Evolutionary conservation across 1,139 yeast genomes (phyloP), one percentile per base, ranked within the genome.

Genomic region (Candida tetrigidarum): DNA sequence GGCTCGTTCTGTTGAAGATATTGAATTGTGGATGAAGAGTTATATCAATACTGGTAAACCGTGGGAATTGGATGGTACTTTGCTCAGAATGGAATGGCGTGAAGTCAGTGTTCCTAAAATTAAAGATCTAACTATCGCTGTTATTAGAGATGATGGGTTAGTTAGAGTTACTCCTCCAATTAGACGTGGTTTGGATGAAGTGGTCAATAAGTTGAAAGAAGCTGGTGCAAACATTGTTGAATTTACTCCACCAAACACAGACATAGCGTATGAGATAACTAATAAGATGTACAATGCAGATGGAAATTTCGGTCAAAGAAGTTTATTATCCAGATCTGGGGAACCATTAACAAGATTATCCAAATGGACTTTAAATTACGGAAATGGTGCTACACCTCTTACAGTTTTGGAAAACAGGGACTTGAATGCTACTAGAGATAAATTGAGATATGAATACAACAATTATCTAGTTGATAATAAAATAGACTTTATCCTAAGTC

Each of bases 401-500:
- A 59, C 71, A 16, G 71, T 71, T 11, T 57, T 67, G 4, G 84
- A 80, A 55, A 74, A 76, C 57, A 71, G 84, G 53, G 60, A 69
- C 42, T 70, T 81, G 54, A 78, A 78, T 52, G 50, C 58, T 23
- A 63, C 63, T 39, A 76, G 89, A 62, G 89, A 84, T 56, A 50
- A 55, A 11, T 68, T 83, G 56, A 80, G 84, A 64, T 76, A 75
- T 51, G 77, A 77, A 44, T 82, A 83, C 60, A 67, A 74, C 44
- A 72, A 75, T 39, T 77, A 66, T 57, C 69, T 83, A 58, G 69
- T 78, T 47, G 63, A 75, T 14, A 74, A 83, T 53, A 78, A 80
- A 38, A 77, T 86, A 41, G 95, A 87, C 57, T 81, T 84, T 56
- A 74, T 87, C 46, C 66, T 88, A 41, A 73, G 84, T 43, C 95